A percentile compares a stretch with the other conserved stretches of the same genome.
phyloP scores from a whole-genome alignment of 2,329 filamentous ascomycete species.

The Stenocarpella maydis region DNA sequence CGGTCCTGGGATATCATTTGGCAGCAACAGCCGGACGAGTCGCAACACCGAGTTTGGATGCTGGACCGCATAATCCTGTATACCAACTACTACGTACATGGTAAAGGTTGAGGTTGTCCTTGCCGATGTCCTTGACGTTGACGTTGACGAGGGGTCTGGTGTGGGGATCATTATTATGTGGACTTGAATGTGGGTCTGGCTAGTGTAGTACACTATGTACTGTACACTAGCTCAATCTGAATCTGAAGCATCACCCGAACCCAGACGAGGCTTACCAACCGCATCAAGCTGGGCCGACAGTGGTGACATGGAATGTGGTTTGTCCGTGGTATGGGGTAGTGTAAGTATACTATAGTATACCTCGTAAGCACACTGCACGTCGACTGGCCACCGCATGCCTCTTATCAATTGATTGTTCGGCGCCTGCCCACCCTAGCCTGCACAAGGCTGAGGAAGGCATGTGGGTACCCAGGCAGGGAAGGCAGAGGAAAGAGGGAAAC shows the following conservation, averaged over 20 bases:
- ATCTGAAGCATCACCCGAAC: constrained; percentile 11
- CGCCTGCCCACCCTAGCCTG: too few relatives aligned
- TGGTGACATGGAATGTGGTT: constrained; percentile 1
- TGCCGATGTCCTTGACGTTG: neutral
- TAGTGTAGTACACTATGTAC: too few relatives aligned
- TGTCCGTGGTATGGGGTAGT: constrained; percentile 22
- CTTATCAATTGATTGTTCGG: too few relatives aligned
- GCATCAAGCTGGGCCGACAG: constrained; percentile 5
- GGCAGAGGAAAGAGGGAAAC: too few relatives aligned
- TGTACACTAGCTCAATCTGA: constrained; percentile 22
- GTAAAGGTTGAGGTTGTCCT: too few relatives aligned
- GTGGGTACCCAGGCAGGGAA: too few relatives aligned
- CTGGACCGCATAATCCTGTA: too few relatives aligned
- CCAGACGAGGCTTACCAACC: constrained; percentile 19
- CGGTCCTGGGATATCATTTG: neutral
- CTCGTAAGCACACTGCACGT: too few relatives aligned
- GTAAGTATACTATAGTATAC: neutral
- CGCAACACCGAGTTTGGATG: neutral
- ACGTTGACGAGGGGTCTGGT: neutral
- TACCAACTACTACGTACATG: too few relatives aligned
- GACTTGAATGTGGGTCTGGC: neutral
- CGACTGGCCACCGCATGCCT: too few relatives aligned
- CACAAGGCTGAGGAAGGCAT: too few relatives aligned
- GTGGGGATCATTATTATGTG: too few relatives aligned
- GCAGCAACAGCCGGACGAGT: neutral